Evolutionary conservation across 768 basidiomycete genomes (phyloP), one percentile per base, ranked within the genome.

Genomic region (Nidularia sp.): DNA sequence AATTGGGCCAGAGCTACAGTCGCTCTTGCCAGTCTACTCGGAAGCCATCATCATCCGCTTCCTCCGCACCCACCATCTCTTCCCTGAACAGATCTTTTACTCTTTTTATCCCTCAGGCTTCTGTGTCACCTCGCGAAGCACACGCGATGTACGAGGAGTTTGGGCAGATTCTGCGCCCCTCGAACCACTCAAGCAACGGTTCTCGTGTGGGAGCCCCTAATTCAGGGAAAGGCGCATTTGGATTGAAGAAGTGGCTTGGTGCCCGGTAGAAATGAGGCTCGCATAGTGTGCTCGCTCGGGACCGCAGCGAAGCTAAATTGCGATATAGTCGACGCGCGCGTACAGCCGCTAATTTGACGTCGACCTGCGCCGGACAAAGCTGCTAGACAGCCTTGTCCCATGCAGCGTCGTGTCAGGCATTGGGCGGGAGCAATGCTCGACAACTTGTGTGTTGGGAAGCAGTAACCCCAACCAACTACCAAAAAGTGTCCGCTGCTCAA

Each of bases 111-210:
- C 59, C 62, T 15, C 57, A 67, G 22, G 67, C 18, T 18, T 18
- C 18, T 18, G 18, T 70, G 41, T 68, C 66, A 3, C 71, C 74
- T 25, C 71, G 74, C 39, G 70, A 75, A 44, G 61, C 66, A 3
- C 68, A 74, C 54, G 55, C 62, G 44, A 68, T 68, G 55, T 75
- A 71, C 56, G 65, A 70, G 45, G 70, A 74, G 55, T 61, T 76
- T 50, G 66, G 70, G 18, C 67, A 64, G 55, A 60, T 62, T 52
- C 57, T 73, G 34, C 67, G 66, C 49, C 62, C 67, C 29, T 65
- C 66, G 34, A 67, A 59, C 58, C 18, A 18, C 18, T 18, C 18
- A 18, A 18, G 18, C 18, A 18, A 18, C 18, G 18, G 18, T 18
- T 18, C 18, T 18, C 18, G 18, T 18, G 18, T 18, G 18, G 18